Conservation (phyloP, 2,329 filamentous ascomycete species). For the Cercospora janseana region DNA sequence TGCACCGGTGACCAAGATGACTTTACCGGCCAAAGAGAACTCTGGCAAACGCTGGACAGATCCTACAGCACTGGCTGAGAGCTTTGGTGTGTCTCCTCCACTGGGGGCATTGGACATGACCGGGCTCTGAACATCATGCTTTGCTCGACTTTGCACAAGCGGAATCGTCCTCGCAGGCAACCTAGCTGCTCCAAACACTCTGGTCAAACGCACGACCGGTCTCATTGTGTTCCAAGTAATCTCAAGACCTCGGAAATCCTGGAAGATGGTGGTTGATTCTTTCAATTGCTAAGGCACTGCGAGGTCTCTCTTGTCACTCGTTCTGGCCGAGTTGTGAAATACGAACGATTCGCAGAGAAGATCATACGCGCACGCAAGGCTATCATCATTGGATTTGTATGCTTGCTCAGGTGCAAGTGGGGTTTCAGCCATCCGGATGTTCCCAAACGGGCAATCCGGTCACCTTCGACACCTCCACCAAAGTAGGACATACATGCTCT, state of each 20-base stretch:
- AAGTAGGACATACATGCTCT: neutral
- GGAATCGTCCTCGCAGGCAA: conserved; percentile 16
- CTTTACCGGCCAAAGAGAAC: conserved; percentile 61
- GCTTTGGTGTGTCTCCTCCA: conserved; percentile 34
- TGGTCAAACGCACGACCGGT: neutral
- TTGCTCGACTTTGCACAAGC: conserved; percentile 22
- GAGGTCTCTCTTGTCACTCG: too few relatives aligned
- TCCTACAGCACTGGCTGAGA: conserved; percentile 38
- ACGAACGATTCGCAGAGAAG: too few relatives aligned
- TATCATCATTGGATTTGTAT: too few relatives aligned
- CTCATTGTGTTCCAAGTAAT: neutral
- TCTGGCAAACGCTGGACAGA: conserved; percentile 59
- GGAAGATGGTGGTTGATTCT: too few relatives aligned
- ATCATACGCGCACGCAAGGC: too few relatives aligned
- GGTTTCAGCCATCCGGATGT: neutral
- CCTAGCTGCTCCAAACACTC: conserved; percentile 20
- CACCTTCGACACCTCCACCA: neutral
- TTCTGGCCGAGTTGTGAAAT: too few relatives aligned
- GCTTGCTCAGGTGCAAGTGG: neutral
- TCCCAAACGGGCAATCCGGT: conserved; percentile 3
- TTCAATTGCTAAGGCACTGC: too few relatives aligned
- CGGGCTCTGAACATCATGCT: conserved; percentile 35
- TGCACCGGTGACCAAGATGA: conserved; percentile 42
- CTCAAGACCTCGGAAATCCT: too few relatives aligned
- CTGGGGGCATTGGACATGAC: conserved; percentile 34